These are phyloP conservation scores for Leccinum pachyderme DNA, from an alignment of 1,284 basidiomycete species.

Conservation along the genomic window DNA sequence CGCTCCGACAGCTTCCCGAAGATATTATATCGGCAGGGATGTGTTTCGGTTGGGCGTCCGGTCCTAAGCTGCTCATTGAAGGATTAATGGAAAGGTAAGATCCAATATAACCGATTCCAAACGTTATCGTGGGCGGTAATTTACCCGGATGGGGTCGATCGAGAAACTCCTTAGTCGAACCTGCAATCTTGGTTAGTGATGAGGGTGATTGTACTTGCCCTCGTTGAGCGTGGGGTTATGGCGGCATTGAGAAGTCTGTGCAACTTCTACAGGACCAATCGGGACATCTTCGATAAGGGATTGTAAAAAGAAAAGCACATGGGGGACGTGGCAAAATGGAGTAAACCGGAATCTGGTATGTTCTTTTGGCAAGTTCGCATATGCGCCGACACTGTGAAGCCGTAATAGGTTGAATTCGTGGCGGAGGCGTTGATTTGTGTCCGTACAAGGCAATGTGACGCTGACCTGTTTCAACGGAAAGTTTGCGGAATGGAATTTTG, in stretches of 20 bases:
- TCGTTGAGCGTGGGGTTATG: conserved; percentile 74
- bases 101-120: conserved; percentile 1
- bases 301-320: conserved; percentile 63
- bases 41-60: conserved; percentile 77
- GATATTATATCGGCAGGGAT: conserved; percentile 74
- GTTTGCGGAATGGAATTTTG: conserved; percentile 76
- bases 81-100: conserved; percentile 67
- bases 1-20: conserved; percentile 88
- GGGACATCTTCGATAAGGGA: conserved; percentile 76
- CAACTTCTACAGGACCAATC: conserved; percentile 68
- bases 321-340: conserved; percentile 76
- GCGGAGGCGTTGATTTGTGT: background rate
- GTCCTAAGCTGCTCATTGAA: conserved; percentile 66
- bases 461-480: conserved; percentile 70
- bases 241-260: conserved; percentile 74
- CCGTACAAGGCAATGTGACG: conserved; percentile 53
- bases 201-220: conserved; percentile 65
- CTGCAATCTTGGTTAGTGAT: conserved; percentile 74
- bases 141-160: background rate
- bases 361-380: conserved; percentile 68
- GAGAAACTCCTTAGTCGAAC: conserved; percentile 65
- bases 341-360: conserved; percentile 80
- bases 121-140: background rate
- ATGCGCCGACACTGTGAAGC: background rate
- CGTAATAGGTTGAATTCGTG: conserved; percentile 5